Percentiles rank a stretch among this genome's conserved stretches.
These are phyloP conservation scores for Cyclocybe cylindracea DNA, from an alignment of 768 basidiomycete genomes.

Conservation along the genomic window DNA sequence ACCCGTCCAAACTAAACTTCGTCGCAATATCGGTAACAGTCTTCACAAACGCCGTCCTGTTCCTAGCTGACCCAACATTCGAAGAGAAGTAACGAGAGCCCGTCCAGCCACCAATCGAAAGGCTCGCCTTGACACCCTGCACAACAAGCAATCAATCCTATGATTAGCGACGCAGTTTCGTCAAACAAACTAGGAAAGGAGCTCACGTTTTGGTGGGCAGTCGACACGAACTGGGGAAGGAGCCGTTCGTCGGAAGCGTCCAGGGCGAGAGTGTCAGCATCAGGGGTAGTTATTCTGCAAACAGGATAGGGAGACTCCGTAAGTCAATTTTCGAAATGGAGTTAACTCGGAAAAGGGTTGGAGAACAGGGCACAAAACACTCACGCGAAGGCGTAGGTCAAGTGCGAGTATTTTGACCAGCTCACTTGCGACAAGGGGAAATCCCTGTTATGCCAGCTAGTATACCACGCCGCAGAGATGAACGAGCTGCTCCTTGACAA, in stretches of 20 bases:
- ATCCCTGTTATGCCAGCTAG: constrained; percentile 44
- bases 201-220: constrained; percentile 41
- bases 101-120: constrained; percentile 71
- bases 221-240: constrained; percentile 56
- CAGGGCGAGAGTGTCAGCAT: constrained; percentile 33
- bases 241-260: constrained; percentile 44
- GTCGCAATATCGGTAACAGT: constrained; percentile 50
- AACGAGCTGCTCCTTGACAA: constrained; percentile 12
- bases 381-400: constrained; percentile 67
- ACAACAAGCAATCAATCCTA: background rate
- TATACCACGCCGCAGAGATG: constrained; percentile 47
- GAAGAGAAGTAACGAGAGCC: constrained; percentile 65
- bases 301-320: background rate
- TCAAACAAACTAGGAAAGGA: background rate
- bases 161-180: background rate
- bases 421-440: constrained; percentile 44
- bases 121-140: constrained; percentile 55
- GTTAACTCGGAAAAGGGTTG: constrained; percentile 1
- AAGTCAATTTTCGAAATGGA: background rate
- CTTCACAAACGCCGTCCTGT: constrained; percentile 59
- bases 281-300: constrained; percentile 39
- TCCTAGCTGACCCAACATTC: constrained; percentile 51
- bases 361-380: constrained; percentile 17
- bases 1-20: constrained; percentile 55
- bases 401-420: constrained; percentile 52